Base-by-base conservation (phyloP, 192 early-diverging fungal species). In the Cetraspora pellucida region DNA sequence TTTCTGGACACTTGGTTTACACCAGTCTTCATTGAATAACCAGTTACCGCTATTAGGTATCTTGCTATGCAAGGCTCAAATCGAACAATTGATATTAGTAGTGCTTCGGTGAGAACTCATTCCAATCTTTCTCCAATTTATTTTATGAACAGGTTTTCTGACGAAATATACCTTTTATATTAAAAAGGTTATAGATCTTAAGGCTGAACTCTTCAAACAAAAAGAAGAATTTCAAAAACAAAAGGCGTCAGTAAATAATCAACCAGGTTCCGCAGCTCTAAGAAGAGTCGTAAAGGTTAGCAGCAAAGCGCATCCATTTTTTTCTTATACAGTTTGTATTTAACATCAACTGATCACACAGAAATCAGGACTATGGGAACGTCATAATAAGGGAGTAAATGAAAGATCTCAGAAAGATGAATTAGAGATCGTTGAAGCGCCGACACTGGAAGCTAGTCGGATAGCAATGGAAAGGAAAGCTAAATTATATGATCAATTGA, bases 381-480 rank as follows among this genome's bases (percentile, higher is more conserved):
- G 78, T 63, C 83, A 81, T 45, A 87, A 90, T 69, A 82, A 85
- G 74, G 84, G 84, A 14, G 78, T 89, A 0, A 75, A 67, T 25
- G 66, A 77, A 31, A 72, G 89, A 19, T 75, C 84, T 3, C 25
- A 46, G 65, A 78, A 79, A 57, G 84, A 88, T 79, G 45, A 79
- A 19, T 58, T 77, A 14, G 80, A 86, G 30, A 73, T 68, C 17
- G 57, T 84, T 1, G 81, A 78, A 5, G 28, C 70, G 6, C n/a
- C 74, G 65, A 65, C 61, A 13, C 37, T 76, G 28, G 80, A 83
- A 10, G 77, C 77, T 27, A 85, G 82, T 68, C 73, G 84, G 61
- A 81, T 72, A 17, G 81, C 86, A 10, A 83, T 91, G 50, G 82
- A 89, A 73, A 80, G 84, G 10, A 91, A 91, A 61, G 83, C 90